Percentiles rank a stretch among this genome's conserved stretches.
Conservation (phyloP, 1,284 basidiomycete species). For the Cystobasidium sp. region DNA sequence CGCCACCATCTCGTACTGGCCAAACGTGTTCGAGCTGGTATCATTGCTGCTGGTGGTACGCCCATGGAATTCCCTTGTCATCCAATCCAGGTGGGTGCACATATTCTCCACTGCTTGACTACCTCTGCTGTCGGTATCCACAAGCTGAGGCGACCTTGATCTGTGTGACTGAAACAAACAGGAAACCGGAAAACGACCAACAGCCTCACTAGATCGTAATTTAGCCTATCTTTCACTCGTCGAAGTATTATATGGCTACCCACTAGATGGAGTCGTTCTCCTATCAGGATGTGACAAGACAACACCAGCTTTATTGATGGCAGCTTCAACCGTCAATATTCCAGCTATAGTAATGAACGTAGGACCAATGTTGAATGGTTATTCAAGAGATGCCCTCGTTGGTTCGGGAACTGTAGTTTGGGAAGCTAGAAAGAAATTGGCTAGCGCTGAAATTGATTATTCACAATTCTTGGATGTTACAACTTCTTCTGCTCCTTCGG, state of each 20-base stretch:
- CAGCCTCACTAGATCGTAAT: conserved; percentile 57
- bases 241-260: conserved; percentile 58
- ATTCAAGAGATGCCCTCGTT: conserved; percentile 54
- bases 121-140: not conserved
- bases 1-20: conserved; percentile 57
- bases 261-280: conserved; percentile 58
- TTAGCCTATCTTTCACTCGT: conserved; percentile 57
- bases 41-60: conserved; percentile 57
- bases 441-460: conserved; percentile 55
- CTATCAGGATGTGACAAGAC: conserved; percentile 59
- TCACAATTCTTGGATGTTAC: conserved; percentile 55
- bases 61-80: conserved; percentile 59
- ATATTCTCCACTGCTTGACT: too few relatives aligned
- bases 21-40: conserved; percentile 58
- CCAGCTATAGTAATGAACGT: conserved; percentile 56
- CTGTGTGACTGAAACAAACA: not conserved
- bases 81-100: conserved; percentile 57
- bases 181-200: conserved; percentile 58
- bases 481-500: conserved; percentile 55
- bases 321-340: conserved; percentile 56
- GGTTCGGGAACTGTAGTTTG: conserved; percentile 58
- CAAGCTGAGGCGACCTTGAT: not conserved
- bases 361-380: conserved; percentile 57
- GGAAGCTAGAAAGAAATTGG: conserved; percentile 55
- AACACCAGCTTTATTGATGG: conserved; percentile 56